Evolutionary conservation across 805 yeast genomes (phyloP), one percentile per base, ranked within the genome.

Genomic region (Wickerhamia fluorescens): DNA sequence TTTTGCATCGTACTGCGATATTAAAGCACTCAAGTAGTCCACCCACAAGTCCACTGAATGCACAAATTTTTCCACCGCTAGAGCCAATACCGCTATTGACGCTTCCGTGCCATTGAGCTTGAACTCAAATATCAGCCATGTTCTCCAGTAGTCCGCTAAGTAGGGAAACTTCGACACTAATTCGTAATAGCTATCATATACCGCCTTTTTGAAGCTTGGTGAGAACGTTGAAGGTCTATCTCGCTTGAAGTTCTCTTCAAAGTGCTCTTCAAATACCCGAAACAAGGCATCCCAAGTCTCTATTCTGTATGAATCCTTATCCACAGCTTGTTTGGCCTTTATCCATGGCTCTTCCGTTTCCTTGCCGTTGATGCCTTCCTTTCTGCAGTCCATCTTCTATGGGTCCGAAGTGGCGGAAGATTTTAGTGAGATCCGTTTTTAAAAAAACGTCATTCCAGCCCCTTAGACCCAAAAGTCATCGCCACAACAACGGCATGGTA

Each of bases 11-110:
- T 27, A 30, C 12, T 40, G 40, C 0, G 73, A 58, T 2, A 62
- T 48, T 13, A 75, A 48, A 1, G 80, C 74, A 20, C 66, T 66
- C 29, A 80, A 41, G 46, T 76, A 80, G 39, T 80, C 87, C 1
- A 63, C 43, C 89, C 89, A 81, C 1, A 82, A 53, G 9, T 74
- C 81, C n/a, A 79, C 38, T 4, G 81, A 74, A 20, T 59, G 56
- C 2, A 84, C 83, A 37, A 70, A 74, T 0, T 58, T 53, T 5
- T 56, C 58, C 5, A 77, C 64, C 0, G 77, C 62, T 19, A 53
- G 45, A 29, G 58, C 55, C 24, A 78, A 42, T 0, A 71, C 53
- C 3, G 49, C 47, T 2, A 76, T 53, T 2, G 83, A 74, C 1
- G 61, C 60, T 3, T 65, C 59, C 2, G 69, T 45, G 0, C 86